Percentiles rank a stretch among this genome's conserved stretches.
These are phyloP conservation scores for Haplosporangium sp. DNA, from an alignment of 371 early-diverging fungal species.

Conservation along the genomic window DNA sequence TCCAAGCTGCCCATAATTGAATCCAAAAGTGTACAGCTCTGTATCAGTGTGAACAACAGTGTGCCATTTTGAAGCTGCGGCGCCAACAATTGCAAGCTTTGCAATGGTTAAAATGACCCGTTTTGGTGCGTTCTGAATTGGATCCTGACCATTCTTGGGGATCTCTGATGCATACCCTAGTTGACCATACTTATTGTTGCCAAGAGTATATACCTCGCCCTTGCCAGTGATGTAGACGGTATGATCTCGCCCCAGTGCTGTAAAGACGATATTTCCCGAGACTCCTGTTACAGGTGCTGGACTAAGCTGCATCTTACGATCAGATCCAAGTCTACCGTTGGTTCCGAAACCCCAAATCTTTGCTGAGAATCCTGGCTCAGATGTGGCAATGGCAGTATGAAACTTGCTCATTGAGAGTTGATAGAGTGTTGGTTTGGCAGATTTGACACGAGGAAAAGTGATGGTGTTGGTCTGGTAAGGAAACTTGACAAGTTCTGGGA, in stretches of 20 bases:
- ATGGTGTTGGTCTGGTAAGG: slow-evolving; percentile 49
- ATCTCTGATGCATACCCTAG: slow-evolving; percentile 63
- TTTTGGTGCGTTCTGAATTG: slow-evolving; percentile 66
- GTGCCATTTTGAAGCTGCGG: slow-evolving; percentile 79
- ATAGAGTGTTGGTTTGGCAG: slow-evolving; percentile 25
- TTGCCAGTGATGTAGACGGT: slow-evolving; percentile 71
- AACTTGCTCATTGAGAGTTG: slow-evolving; percentile 75
- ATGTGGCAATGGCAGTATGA: slow-evolving; percentile 74
- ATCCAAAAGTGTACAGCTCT: slow-evolving; percentile 80
- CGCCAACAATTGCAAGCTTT: slow-evolving; percentile 68
- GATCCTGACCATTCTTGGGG: slow-evolving; percentile 54
- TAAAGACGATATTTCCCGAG: slow-evolving; percentile 58
- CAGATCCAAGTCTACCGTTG: slow-evolving; percentile 78
- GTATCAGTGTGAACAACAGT: slow-evolving; percentile 69
- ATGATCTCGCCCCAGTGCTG: slow-evolving; percentile 81
- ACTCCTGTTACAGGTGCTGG: slow-evolving; percentile 67
- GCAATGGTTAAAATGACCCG: slow-evolving; percentile 70
- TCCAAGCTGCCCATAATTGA: slow-evolving; percentile 83
- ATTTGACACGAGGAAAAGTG: slow-evolving; percentile 56
- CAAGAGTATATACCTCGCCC: slow-evolving; percentile 67
- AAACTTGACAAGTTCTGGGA: slow-evolving; percentile 74
- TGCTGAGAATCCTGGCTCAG: slow-evolving; percentile 60
- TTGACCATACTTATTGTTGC: slow-evolving; percentile 80
- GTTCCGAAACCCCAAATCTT: slow-evolving; percentile 80
- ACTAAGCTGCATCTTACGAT: slow-evolving; percentile 66